A percentile compares a stretch with the other conserved stretches of the same genome.
These are phyloP conservation scores for Cryptococcus sp. DNA, from an alignment of 1,284 basidiomycete species.

Conservation along the genomic window DNA sequence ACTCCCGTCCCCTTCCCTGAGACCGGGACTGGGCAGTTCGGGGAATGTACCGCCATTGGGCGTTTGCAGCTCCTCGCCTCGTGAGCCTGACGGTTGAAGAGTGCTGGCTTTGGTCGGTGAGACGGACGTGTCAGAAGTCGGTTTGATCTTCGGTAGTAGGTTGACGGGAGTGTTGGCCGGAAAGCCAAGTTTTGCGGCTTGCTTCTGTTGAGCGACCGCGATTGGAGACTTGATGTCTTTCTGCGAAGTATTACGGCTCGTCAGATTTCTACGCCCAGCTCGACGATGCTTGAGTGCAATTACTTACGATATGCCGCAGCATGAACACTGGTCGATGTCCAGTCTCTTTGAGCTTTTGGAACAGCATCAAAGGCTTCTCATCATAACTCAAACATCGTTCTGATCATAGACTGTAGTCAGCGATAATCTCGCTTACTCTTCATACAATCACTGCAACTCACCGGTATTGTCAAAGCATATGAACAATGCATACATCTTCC, in stretches of 20 bases:
- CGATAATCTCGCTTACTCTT: neutral
- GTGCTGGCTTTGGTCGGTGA: slow-evolving; percentile 37
- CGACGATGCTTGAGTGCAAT: neutral
- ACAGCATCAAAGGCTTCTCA: slow-evolving; percentile 93
- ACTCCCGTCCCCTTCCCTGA: slow-evolving; percentile 26
- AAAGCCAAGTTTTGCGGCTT: slow-evolving; percentile 59
- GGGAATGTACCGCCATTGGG: slow-evolving; percentile 41
- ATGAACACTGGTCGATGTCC: slow-evolving; percentile 99
- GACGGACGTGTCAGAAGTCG: slow-evolving; percentile 26
- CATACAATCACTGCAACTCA: slow-evolving; percentile 49
- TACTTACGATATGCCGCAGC: slow-evolving; percentile 87
- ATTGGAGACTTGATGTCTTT: slow-evolving; percentile 93
- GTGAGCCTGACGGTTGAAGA: slow-evolving; percentile 12
- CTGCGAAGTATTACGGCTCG: slow-evolving; percentile 17
- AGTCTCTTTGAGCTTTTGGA: slow-evolving; percentile 95
- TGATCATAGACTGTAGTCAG: slow-evolving; percentile 33
- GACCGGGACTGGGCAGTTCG: slow-evolving; percentile 47
- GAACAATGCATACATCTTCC: slow-evolving; percentile 98
- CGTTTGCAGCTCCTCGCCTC: slow-evolving; percentile 24
- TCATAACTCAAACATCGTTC: slow-evolving; percentile 97
- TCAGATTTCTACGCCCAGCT: neutral
- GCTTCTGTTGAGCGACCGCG: slow-evolving; percentile 90
- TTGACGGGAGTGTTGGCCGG: slow-evolving; percentile 31
- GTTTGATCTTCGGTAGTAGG: slow-evolving; percentile 39
- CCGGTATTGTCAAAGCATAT: slow-evolving; percentile 93